Evolutionary conservation across 2,329 filamentous ascomycete species (phyloP), one percentile per base, ranked within the genome.

Genomic region (Cladosporium sp.): DNA sequence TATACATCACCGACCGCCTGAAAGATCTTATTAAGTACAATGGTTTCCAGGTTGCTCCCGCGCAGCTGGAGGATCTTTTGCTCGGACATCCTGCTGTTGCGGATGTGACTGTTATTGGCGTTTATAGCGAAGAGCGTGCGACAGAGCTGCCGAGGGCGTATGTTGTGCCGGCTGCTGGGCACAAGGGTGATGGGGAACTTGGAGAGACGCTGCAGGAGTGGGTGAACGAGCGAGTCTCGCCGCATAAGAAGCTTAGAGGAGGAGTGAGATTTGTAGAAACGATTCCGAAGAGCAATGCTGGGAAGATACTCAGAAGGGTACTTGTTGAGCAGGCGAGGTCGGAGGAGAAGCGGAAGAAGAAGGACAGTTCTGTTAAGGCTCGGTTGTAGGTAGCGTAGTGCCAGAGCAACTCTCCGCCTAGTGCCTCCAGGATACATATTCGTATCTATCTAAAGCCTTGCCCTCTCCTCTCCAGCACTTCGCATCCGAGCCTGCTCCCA

Each of bases 1-100:
- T 91, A 66, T 85, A 85, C 72, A 89, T 92, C 63, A 88, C 93
- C 32, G 91, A 93, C 76, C 85, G 91, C 48, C 87, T 88, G 79
- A 92, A 92, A 81, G 89, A 51, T 23, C 48, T 51, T 11, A 51
- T 51, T 13, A 51, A 51, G 48, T 51, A 51, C 62, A 75, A 73
- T 34, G 70, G 68, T 25, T 83, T 82, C 70, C 81, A 82, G 63
- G 81, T 83, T 0, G 77, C 81, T 2, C 81, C 81, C 3, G 80
- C 80, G 6, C 80, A 82, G 64, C 75, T 83, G 5, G 81, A 83
- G 66, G 81, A 80, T 21, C 70, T 79, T 10, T 74, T 83, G 3
- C 72, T 77, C 4, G 72, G 76, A 0, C 79, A 83, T 63, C 74
- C 77, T 1, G 75, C 76, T 18, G 74, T 83, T 46, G 71, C 78